Percentiles rank a stretch among this genome's conserved stretches.
phyloP scores from a whole-genome alignment of 2,329 filamentous ascomycete genomes.

The Sarocladiaceae sp. region DNA sequence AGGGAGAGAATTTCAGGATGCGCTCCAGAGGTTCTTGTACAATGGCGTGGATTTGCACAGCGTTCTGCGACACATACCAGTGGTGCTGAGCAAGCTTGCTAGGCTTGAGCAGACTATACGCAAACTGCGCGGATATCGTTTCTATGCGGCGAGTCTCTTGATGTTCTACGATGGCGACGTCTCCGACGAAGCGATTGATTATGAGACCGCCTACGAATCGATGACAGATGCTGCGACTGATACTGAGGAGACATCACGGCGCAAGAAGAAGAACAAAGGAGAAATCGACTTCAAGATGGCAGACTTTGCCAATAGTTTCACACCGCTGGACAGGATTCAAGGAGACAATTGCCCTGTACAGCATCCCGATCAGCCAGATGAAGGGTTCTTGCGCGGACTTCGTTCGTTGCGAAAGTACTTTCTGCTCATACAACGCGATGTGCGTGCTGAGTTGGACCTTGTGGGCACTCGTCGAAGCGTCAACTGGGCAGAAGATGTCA shows the following conservation, averaged over 20 bases:
- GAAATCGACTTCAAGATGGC: slow-evolving; percentile 93
- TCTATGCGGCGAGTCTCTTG: slow-evolving; percentile 90
- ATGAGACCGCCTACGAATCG: slow-evolving; percentile 49
- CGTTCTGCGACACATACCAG: slow-evolving; percentile 79
- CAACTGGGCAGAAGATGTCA: slow-evolving; percentile 3
- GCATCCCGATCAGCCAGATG: slow-evolving; percentile 74
- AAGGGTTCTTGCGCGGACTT: slow-evolving; percentile 82
- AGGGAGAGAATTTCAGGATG: slow-evolving; percentile 81
- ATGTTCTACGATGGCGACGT: slow-evolving; percentile 93
- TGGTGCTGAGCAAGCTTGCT: slow-evolving; percentile 76
- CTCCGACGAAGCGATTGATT: slow-evolving; percentile 37
- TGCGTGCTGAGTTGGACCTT: slow-evolving; percentile 48
- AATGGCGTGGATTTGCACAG: slow-evolving; percentile 78
- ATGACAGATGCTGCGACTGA: slow-evolving; percentile 54
- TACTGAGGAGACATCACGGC: slow-evolving; percentile 46
- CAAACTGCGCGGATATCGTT: slow-evolving; percentile 75
- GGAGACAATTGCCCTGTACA: slow-evolving; percentile 70
- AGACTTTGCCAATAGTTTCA: slow-evolving; percentile 97
- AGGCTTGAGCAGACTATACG: slow-evolving; percentile 79
- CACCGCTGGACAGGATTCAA: slow-evolving; percentile 66
- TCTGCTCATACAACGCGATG: slow-evolving; percentile 75
- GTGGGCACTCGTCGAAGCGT: slow-evolving; percentile 20
- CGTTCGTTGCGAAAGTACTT: slow-evolving; percentile 78
- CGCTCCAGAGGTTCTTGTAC: slow-evolving; percentile 83
- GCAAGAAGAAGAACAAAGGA: slow-evolving; percentile 41